Evolutionary conservation across 306 rosid genomes (phyloP).

Genomic region (Prunus salicina): DNA sequence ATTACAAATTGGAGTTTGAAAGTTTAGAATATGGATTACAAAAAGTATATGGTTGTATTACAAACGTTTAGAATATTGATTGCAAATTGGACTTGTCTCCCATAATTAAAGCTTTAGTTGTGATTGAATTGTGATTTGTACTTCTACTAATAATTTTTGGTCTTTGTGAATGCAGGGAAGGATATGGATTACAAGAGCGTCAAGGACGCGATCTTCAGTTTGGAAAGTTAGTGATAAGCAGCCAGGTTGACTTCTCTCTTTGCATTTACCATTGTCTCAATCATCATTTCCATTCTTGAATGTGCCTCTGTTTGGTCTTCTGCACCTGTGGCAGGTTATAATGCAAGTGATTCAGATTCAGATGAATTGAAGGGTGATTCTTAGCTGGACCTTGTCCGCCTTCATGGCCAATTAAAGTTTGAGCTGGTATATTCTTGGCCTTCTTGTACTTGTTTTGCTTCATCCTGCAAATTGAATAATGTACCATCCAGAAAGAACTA

Average conservation of each 20-base stretch:
- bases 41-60: no score
- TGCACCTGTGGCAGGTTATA: slow-evolving; percentile 57
- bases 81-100: no score
- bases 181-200: slow-evolving; percentile 82
- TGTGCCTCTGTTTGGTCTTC: slow-evolving; percentile 7
- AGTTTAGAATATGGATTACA: not conserved
- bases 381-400: slow-evolving; percentile 24
- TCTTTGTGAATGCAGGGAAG: slow-evolving; percentile 60
- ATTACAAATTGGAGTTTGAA: not conserved
- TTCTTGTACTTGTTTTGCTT: slow-evolving; percentile 6
- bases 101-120: not conserved
- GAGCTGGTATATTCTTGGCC: slow-evolving; percentile 28
- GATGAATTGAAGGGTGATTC: slow-evolving; percentile 63
- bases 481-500: not conserved
- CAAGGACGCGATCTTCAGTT: slow-evolving; percentile 76
- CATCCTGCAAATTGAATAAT: not conserved
- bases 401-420: slow-evolving; percentile 29
- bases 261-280: not conserved
- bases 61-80: not conserved
- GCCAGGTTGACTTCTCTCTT: slow-evolving; percentile 59
- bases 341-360: slow-evolving; percentile 95
- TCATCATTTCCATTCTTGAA: not conserved
- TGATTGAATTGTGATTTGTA: not conserved
- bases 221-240: slow-evolving; percentile 89
- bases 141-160: not conserved